Evolutionary conservation across 2,329 filamentous ascomycete species (phyloP).

Genomic region (Emergomyces orientalis): DNA sequence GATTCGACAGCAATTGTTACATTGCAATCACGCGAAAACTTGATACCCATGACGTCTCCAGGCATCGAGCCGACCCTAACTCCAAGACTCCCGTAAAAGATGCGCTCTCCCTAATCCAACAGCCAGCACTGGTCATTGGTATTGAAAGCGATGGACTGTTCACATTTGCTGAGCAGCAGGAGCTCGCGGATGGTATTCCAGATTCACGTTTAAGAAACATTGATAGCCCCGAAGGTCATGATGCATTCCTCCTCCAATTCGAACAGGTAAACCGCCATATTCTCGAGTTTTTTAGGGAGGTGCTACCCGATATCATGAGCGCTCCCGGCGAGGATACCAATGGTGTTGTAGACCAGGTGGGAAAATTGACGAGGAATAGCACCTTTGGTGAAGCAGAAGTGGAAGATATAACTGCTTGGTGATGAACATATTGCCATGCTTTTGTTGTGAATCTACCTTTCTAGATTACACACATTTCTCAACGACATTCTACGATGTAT

Average conservation of each 20-base stretch:
- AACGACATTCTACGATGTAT: neutral
- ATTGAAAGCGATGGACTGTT: constrained; percentile 96
- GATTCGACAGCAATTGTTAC: constrained; percentile 98
- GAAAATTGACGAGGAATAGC: constrained; percentile 69
- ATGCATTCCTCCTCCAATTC: constrained; percentile 93
- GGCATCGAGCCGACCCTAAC: constrained; percentile 49
- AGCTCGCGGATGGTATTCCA: constrained; percentile 73
- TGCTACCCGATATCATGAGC: constrained; percentile 80
- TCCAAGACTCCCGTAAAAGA: constrained; percentile 50
- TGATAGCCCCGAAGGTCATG: constrained; percentile 88
- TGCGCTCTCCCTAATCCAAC: constrained; percentile 71
- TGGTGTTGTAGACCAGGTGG: constrained; percentile 45
- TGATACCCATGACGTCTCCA: constrained; percentile 90
- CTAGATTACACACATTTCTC: neutral
- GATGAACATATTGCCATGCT: constrained; percentile 22
- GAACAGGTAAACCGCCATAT: constrained; percentile 91
- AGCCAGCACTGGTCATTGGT: constrained; percentile 82
- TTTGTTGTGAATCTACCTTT: neutral
- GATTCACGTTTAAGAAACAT: constrained; percentile 73
- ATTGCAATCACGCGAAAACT: constrained; percentile 97
- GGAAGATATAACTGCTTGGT: constrained; percentile 94
- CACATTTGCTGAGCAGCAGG: constrained; percentile 92
- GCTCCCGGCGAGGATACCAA: constrained; percentile 43
- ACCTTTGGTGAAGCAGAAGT: constrained; percentile 94
- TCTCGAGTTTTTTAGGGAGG: constrained; percentile 69